phyloP scores from a whole-genome alignment of 768 basidiomycete genomes.

The Ramaria sp. region DNA sequence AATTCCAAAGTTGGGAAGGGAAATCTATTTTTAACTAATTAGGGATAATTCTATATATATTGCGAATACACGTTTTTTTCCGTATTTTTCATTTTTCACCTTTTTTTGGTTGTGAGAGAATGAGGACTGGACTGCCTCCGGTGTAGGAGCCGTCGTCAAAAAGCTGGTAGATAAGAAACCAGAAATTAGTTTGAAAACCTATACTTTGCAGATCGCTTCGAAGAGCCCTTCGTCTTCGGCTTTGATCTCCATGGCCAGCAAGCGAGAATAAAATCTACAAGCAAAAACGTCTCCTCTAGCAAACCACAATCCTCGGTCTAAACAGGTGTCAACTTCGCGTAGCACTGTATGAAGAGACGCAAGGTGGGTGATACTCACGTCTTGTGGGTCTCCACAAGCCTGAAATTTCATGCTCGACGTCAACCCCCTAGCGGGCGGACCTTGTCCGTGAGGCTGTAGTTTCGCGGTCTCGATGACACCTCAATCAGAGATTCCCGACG shows the following conservation, averaged over 20 bases:
- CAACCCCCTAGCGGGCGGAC: neutral
- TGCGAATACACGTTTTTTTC: too few species aligned
- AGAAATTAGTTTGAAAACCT: too few species aligned
- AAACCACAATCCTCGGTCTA: conserved; percentile 1
- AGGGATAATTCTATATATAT: too few species aligned
- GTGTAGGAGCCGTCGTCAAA: too few species aligned
- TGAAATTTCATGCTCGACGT: neutral
- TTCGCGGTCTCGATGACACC: neutral
- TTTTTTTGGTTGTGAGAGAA: too few species aligned
- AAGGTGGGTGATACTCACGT: neutral
- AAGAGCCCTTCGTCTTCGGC: neutral
- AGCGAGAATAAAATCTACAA: neutral
- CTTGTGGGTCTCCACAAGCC: conserved; percentile 1
- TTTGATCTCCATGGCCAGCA: neutral
- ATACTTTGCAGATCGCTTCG: neutral
- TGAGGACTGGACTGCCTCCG: too few species aligned
- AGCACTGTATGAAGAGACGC: neutral
- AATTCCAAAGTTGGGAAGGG: too few species aligned
- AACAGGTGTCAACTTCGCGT: neutral
- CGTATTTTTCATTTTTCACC: too few species aligned
- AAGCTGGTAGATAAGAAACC: too few species aligned
- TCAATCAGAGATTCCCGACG: neutral
- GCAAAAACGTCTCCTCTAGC: neutral
- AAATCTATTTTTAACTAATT: too few species aligned
- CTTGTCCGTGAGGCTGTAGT: neutral